These are phyloP conservation scores for Plenodomus lindquistii DNA, from an alignment of 2,329 filamentous ascomycete species.

Conservation along the genomic window DNA sequence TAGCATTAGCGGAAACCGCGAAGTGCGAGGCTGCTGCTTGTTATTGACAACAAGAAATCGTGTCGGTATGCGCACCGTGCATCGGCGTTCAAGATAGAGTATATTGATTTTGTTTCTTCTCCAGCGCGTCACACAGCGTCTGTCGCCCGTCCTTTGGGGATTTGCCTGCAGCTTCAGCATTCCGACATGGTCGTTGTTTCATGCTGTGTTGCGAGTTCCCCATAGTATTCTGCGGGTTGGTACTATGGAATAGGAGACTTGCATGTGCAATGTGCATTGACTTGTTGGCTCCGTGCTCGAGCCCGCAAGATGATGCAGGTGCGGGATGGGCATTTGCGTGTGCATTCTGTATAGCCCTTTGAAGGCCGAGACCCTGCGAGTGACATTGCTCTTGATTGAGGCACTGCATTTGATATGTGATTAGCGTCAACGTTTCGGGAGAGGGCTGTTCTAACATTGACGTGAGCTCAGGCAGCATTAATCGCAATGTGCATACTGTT, in stretches of 20 bases:
- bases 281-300: slow-evolving; percentile 13
- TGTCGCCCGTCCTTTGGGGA: slow-evolving; percentile 10
- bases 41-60: neutral
- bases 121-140: slow-evolving; percentile 23
- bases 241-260: slow-evolving; percentile 19
- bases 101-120: slow-evolving; percentile 19
- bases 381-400: slow-evolving; percentile 1
- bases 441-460: neutral
- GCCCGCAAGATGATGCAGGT: slow-evolving; percentile 30
- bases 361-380: neutral
- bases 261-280: slow-evolving; percentile 3
- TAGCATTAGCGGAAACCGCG: slow-evolving; percentile 16
- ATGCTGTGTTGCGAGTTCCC: slow-evolving; percentile 23
- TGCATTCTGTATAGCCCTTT: neutral
- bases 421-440: neutral
- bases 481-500: neutral
- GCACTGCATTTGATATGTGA: neutral
- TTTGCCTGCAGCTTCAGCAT: slow-evolving; percentile 12
- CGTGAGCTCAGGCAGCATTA: neutral
- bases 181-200: slow-evolving; percentile 8
- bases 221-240: slow-evolving; percentile 24
- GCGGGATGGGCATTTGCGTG: neutral
- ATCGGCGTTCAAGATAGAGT: slow-evolving; percentile 12
- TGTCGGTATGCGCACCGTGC: slow-evolving; percentile 16
- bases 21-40: slow-evolving; percentile 3